Conservation (phyloP, 164 flowering plant genomes). For the Taxillus chinensis region DNA sequence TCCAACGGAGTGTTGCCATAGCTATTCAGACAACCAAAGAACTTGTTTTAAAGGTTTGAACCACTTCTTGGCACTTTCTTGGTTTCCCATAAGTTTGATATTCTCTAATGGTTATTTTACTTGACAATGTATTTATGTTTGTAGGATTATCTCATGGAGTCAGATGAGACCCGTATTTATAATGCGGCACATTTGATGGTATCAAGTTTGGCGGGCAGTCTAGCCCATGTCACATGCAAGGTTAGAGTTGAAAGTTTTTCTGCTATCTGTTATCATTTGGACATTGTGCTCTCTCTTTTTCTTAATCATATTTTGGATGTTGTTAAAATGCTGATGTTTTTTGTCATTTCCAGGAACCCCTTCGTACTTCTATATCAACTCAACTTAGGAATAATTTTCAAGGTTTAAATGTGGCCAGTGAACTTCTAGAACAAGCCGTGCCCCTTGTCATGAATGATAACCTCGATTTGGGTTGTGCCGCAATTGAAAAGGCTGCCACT, state of each 20-base stretch:
- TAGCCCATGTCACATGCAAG: slow-evolving; percentile 99
- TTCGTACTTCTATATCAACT: slow-evolving; percentile 69
- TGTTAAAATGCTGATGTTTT: not conserved
- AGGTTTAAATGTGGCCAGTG: slow-evolving; percentile 43
- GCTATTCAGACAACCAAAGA: slow-evolving; percentile 91
- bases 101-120: not conserved
- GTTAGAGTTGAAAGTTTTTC: slow-evolving; percentile 18
- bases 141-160: slow-evolving; percentile 91
- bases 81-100: not conserved
- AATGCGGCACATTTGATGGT: slow-evolving; percentile 98
- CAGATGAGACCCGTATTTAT: slow-evolving; percentile 81
- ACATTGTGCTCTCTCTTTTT: not conserved
- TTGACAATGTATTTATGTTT: not conserved
- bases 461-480: slow-evolving; percentile 90
- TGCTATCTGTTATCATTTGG: no score
- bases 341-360: slow-evolving; percentile 58
- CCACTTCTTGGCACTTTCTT: not conserved
- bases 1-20: slow-evolving; percentile 87
- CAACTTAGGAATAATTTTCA: slow-evolving; percentile 67
- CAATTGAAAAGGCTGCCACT: slow-evolving; percentile 91
- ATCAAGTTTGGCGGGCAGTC: slow-evolving; percentile 89
- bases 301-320: not conserved
- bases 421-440: slow-evolving; percentile 68
- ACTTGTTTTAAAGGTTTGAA: slow-evolving; percentile 74
- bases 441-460: slow-evolving; percentile 90